Conservation (phyloP, 306 rosid genomes). For the Cicer chorassanicum region DNA sequence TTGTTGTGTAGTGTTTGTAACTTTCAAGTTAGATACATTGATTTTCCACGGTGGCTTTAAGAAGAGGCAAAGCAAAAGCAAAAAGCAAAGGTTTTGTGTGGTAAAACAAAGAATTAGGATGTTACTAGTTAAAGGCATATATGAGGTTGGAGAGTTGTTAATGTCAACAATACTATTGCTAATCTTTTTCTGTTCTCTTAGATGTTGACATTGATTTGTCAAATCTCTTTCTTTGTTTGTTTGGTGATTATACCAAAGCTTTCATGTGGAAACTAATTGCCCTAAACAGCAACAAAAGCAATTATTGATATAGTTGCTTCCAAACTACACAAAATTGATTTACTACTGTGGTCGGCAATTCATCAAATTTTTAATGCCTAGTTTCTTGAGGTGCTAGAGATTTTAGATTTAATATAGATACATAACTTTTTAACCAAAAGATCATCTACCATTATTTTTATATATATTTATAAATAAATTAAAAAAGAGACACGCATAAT, state of each 20-base stretch:
- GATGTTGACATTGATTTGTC: conserved; percentile 47
- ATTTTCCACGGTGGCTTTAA: conserved; percentile 46
- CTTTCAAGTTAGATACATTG: conserved; percentile 1
- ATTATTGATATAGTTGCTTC: conserved; percentile 49
- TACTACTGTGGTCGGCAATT: conserved; percentile 43
- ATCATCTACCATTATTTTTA: too few relatives aligned
- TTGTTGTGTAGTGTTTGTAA: conserved; percentile 29
- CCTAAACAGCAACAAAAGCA: conserved; percentile 19
- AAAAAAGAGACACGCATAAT: too few relatives aligned
- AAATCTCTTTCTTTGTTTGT: conserved; percentile 47
- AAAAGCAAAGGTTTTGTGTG: conserved; percentile 36
- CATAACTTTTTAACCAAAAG: background rate
- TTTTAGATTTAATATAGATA: background rate
- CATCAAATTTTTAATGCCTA: conserved; percentile 29
- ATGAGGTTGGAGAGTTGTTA: conserved; percentile 43
- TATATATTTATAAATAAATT: too few relatives aligned
- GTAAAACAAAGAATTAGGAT: conserved; percentile 28
- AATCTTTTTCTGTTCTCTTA: conserved; percentile 43
- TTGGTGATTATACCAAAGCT: conserved; percentile 46
- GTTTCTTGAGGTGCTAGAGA: conserved; percentile 13
- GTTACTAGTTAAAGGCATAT: conserved; percentile 40
- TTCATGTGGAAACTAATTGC: conserved; percentile 42
- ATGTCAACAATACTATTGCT: conserved; percentile 43
- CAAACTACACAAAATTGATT: conserved; percentile 48
- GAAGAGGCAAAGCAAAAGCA: conserved; percentile 30